Evolutionary conservation across 495 filamentous ascomycete species (phyloP).

Genomic region (Neurospora sp.): DNA sequence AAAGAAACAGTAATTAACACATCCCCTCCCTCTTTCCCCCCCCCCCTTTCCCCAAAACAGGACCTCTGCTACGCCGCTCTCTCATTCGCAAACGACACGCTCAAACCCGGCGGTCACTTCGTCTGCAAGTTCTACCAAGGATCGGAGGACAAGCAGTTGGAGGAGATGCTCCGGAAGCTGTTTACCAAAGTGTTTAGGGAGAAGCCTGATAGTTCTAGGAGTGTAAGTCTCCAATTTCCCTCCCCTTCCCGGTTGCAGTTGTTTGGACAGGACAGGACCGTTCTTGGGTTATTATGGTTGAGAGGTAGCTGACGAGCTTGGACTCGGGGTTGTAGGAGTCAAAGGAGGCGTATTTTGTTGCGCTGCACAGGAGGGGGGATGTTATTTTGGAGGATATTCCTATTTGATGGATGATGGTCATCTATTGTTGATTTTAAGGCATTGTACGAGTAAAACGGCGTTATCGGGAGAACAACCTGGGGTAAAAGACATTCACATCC

Average conservation of each 20-base stretch:
- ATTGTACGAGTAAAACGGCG: not conserved
- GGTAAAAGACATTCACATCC: not conserved
- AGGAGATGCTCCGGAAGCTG: conserved; percentile 57
- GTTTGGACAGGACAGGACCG: not conserved
- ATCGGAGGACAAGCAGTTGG: conserved; percentile 67
- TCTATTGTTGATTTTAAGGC: not conserved
- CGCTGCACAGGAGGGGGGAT: conserved; percentile 46
- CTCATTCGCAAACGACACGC: conserved; percentile 68
- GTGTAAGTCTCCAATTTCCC: conserved; percentile 43
- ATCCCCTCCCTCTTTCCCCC: not conserved
- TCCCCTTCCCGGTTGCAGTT: not conserved
- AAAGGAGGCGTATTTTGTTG: conserved; percentile 79
- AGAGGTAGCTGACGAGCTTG: not conserved
- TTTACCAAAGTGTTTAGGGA: conserved; percentile 72
- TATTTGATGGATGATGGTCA: not conserved
- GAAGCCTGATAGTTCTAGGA: conserved; percentile 84
- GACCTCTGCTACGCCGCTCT: conserved; percentile 83
- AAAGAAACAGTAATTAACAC: not conserved
- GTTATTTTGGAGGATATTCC: conserved; percentile 22
- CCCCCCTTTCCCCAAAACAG: conserved; percentile 31
- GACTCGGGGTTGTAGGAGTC: conserved; percentile 56
- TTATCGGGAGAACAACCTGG: not conserved
- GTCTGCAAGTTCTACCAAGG: conserved; percentile 98
- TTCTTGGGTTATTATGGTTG: not conserved
- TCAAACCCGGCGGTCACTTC: conserved; percentile 76